phyloP scores from a whole-genome alignment of 176 grass and related monocot species.

The Oryza longistaminata region DNA sequence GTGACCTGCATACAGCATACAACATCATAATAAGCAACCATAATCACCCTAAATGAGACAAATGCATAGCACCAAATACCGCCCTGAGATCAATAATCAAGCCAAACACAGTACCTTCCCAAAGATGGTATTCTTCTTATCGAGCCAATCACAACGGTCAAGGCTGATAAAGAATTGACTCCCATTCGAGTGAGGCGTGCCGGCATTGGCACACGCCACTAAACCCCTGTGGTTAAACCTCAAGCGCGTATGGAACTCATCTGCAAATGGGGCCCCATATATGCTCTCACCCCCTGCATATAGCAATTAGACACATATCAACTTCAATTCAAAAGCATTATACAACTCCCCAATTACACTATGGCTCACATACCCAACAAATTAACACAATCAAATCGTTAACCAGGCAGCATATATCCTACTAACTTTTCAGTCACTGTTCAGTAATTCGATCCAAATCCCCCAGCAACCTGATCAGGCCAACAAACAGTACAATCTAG shows the following conservation, averaged over 20 bases:
- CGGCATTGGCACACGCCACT: conserved; percentile 93
- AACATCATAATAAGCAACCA: neutral
- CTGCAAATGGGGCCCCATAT: conserved; percentile 76
- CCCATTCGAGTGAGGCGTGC: conserved; percentile 81
- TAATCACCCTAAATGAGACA: conserved; percentile 5
- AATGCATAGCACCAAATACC: conserved; percentile 8
- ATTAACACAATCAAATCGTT: neutral
- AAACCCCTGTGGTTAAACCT: conserved; percentile 96
- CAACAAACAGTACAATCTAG: neutral
- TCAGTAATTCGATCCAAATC: neutral
- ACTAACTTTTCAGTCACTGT: neutral
- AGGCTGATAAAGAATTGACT: conserved; percentile 94
- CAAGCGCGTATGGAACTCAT: conserved; percentile 87
- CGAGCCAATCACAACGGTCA: conserved; percentile 89
- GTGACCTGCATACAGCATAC: conserved; percentile 63
- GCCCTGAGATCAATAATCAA: neutral
- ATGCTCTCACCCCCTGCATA: conserved; percentile 90
- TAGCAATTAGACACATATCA: conserved; percentile 7
- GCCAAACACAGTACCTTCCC: conserved; percentile 60
- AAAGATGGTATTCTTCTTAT: conserved; percentile 90
- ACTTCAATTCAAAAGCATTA: conserved; percentile 4
- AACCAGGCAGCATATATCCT: neutral
- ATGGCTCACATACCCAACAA: neutral
- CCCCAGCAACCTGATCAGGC: neutral
- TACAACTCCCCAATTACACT: neutral